phyloP scores from a whole-genome alignment of 441 rosid species.

The Omphalea diandra region DNA sequence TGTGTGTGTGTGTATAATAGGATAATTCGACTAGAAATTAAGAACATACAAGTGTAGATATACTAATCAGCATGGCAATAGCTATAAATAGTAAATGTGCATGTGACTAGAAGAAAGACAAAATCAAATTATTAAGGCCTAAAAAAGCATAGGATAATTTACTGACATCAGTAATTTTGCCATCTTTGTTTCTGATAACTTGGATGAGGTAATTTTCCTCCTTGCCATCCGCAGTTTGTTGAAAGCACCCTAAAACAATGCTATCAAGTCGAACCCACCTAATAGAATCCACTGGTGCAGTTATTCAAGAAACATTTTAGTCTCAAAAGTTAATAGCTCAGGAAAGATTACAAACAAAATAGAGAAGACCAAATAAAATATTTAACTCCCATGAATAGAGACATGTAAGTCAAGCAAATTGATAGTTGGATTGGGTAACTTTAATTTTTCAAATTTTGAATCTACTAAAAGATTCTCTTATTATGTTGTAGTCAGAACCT shows the following conservation, averaged over 20 bases:
- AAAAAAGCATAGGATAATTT: conserved; percentile 1
- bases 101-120: background rate
- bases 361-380: background rate
- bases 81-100: background rate
- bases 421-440: background rate
- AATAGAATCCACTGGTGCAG: conserved; percentile 87
- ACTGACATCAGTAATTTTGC: conserved; percentile 78
- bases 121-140: background rate
- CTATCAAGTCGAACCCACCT: conserved; percentile 78
- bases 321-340: conserved; percentile 23
- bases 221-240: conserved; percentile 53
- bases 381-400: background rate
- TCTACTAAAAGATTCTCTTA: background rate
- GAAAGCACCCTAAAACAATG: conserved; percentile 74
- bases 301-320: conserved; percentile 32
- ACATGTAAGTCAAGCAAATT: background rate
- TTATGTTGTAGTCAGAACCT: too few species aligned
- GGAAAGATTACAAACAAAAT: background rate
- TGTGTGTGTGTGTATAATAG: too few species aligned
- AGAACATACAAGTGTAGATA: background rate
- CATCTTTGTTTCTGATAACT: conserved; percentile 68
- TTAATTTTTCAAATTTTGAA: background rate
- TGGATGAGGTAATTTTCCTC: conserved; percentile 80
- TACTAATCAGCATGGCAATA: conserved; percentile 1
- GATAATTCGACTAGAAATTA: background rate